A percentile compares a stretch with the other conserved stretches of the same genome.
These are phyloP conservation scores for Metarhizium rileyi DNA, from an alignment of 2,329 filamentous ascomycete species.

Conservation along the genomic window DNA sequence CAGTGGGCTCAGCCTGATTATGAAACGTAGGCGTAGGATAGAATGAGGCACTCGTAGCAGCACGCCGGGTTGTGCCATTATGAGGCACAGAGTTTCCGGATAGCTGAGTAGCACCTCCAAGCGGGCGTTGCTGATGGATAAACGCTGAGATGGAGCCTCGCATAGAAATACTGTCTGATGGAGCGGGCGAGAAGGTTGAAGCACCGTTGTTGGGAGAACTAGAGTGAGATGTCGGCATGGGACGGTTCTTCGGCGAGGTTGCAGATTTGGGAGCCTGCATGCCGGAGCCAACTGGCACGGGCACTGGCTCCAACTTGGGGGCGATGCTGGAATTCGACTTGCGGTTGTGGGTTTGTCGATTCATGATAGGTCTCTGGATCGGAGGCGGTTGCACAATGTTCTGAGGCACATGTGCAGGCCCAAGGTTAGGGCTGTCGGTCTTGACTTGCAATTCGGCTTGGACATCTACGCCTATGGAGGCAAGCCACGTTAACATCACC, in stretches of 20 bases:
- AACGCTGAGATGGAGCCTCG: constrained; percentile 26
- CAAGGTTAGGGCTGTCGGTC: constrained; percentile 75
- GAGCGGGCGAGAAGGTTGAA: constrained; percentile 32
- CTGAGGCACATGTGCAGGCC: constrained; percentile 56
- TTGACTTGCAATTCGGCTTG: constrained; percentile 91
- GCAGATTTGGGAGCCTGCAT: constrained; percentile 45
- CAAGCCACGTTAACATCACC: constrained; percentile 1
- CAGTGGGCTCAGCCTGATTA: constrained; percentile 90
- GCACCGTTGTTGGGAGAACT: constrained; percentile 44
- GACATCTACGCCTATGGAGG: constrained; percentile 76
- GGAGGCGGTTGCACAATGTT: constrained; percentile 64
- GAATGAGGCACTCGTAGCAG: constrained; percentile 41
- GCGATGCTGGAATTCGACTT: constrained; percentile 65
- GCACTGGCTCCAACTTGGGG: constrained; percentile 57
- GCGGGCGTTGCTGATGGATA: constrained; percentile 22
- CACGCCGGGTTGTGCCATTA: constrained; percentile 23
- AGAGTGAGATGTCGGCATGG: constrained; percentile 71
- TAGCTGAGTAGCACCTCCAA: constrained; percentile 15
- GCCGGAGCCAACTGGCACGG: constrained; percentile 33
- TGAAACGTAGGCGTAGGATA: constrained; percentile 79
- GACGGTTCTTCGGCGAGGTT: constrained; percentile 60
- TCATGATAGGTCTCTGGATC: constrained; percentile 71
- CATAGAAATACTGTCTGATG: constrained; percentile 39
- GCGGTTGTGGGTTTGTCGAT: constrained; percentile 66
- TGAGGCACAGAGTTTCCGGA: constrained; percentile 27